These are phyloP conservation scores for Xerocomus brunneocitrinus DNA, from an alignment of 768 basidiomycete genomes.

Conservation along the genomic window DNA sequence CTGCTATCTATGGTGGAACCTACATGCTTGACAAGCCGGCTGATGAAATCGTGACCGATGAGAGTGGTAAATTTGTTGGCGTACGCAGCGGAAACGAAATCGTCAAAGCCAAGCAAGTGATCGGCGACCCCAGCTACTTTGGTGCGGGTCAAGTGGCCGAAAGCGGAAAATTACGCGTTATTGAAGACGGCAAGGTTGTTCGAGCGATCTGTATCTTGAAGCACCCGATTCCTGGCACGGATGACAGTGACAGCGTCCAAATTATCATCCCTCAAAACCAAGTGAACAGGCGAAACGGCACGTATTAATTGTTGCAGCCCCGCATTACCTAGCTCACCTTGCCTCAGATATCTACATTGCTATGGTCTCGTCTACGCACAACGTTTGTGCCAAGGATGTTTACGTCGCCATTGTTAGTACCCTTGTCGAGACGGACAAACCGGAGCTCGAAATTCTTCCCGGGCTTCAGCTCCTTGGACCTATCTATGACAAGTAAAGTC, in stretches of 20 bases:
- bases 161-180: constrained; percentile 76
- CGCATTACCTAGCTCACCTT: constrained; percentile 3
- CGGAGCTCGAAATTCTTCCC: constrained; percentile 89
- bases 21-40: constrained; percentile 99
- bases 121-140: constrained; percentile 98
- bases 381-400: constrained; percentile 93
- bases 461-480: constrained; percentile 88
- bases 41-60: constrained; percentile 83
- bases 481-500: constrained; percentile 84
- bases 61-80: constrained; percentile 86
- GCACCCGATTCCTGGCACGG: constrained; percentile 97
- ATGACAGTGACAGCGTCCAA: constrained; percentile 91
- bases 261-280: constrained; percentile 99
- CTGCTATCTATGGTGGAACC: constrained; percentile 97
- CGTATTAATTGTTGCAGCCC: constrained; percentile 22
- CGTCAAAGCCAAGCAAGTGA: constrained; percentile 95
- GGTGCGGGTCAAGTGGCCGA: constrained; percentile 62
- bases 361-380: constrained; percentile 94
- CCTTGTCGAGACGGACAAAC: constrained; percentile 90
- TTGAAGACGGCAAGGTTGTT: constrained; percentile 93
- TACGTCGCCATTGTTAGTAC: constrained; percentile 98
- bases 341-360: constrained; percentile 94
- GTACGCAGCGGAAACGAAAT: constrained; percentile 87
- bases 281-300: constrained; percentile 87
- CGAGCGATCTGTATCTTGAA: constrained; percentile 97